Conservation (phyloP, 495 filamentous ascomycete genomes). For the Cercophora newfieldiana region DNA sequence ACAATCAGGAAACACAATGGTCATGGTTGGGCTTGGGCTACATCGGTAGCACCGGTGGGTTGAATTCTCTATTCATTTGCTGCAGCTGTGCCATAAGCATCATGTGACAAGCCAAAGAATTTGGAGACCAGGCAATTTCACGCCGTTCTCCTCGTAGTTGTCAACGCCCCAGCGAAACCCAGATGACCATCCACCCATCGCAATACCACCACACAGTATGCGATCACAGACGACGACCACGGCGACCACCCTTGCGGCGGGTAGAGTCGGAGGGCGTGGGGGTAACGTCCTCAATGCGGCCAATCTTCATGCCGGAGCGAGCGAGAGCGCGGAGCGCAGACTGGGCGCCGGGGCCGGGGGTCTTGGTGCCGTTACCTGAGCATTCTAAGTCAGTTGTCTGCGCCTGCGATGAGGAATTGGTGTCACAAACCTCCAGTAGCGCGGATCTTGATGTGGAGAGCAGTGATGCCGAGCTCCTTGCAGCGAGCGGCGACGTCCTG, state of each 20-base stretch:
- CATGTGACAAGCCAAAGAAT: conserved; percentile 52
- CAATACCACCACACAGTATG: conserved; percentile 33
- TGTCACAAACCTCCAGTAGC: conserved; percentile 82
- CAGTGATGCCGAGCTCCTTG: conserved; percentile 99
- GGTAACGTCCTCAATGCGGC: conserved; percentile 98
- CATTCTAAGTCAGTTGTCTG: conserved; percentile 1
- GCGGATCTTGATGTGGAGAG: conserved; percentile 99
- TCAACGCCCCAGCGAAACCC: conserved; percentile 57
- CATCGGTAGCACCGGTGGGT: conserved; percentile 27
- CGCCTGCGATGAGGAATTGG: background rate
- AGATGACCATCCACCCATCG: conserved; percentile 44
- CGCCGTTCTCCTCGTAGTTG: conserved; percentile 70
- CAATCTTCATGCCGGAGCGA: conserved; percentile 99
- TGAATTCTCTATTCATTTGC: conserved; percentile 41
- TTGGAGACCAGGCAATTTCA: conserved; percentile 64
- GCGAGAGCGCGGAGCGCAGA: conserved; percentile 97
- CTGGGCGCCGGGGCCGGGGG: conserved; percentile 96
- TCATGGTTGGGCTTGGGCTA: conserved; percentile 17
- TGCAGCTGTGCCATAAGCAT: conserved; percentile 54
- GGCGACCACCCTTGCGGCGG: conserved; percentile 98
- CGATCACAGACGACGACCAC: conserved; percentile 96
- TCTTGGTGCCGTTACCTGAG: conserved; percentile 95
- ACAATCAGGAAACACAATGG: background rate
- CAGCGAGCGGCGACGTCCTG: conserved; percentile 92
- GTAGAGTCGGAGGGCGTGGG: conserved; percentile 98